Evolutionary conservation across 768 basidiomycete species (phyloP), one percentile per base, ranked within the genome.

Genomic region (Suillus ampliporus): DNA sequence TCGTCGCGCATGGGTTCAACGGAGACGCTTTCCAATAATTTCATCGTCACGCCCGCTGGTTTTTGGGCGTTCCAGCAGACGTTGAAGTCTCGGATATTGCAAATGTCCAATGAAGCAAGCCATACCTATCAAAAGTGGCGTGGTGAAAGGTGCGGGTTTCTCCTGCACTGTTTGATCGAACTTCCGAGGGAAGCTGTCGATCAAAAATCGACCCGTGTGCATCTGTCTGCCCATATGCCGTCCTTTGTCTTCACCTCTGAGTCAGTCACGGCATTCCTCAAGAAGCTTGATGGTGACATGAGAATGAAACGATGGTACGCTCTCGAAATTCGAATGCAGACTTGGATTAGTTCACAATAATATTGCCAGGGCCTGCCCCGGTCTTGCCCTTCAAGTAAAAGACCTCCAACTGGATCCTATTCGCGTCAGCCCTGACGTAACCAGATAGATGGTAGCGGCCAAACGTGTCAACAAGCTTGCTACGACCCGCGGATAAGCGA

Each of bases 41-140:
- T 97, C 94, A 15, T 99, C 99, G 74, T 99, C 96, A 19, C 96
- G 84, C 14, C 97, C 97, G 60, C 91, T 93, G 1, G 95, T 98
- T 82, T 98, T 90, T 26, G 89, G 90, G 23, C 97, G 88, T 75
- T 95, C 90, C 58, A 96, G 82, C 61, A 99, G 82, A 57, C 96
- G 90, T 65, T 83, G 76, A 35, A 91, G 83, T 89, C 98, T 93
- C 66, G 94, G 88, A 84, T 3, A 57, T 79, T 63, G 77, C 95
- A 97, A 61, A 97, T 90, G 92, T 94, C 64, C 58, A 0, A 57
- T 37, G 21, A 58, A 11, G 31, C 51, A 57, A 51, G 31, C n/a
- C n/a, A n/a, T n/a, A n/a, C n/a, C n/a, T n/a, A n/a, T n/a, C n/a
- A n/a, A n/a, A n/a, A n/a, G n/a, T n/a, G n/a, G n/a, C n/a, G n/a